These are phyloP conservation scores for Musa beccarii DNA, from an alignment of 176 grass and related monocot species.

Conservation along the genomic window DNA sequence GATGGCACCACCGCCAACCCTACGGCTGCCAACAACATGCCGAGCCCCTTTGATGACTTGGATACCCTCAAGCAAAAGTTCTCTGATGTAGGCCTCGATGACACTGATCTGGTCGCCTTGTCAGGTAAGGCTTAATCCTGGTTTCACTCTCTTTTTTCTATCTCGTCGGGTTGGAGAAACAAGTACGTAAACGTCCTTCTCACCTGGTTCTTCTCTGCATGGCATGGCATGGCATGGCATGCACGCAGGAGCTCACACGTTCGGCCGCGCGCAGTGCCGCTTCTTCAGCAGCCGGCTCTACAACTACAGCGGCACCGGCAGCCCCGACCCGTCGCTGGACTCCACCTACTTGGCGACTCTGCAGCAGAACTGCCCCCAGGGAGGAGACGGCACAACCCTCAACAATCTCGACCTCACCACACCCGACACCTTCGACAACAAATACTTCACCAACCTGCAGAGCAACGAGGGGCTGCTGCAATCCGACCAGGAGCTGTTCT, in stretches of 20 bases:
- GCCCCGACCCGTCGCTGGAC: neutral
- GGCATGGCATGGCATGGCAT: no score
- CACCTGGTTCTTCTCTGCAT: no score
- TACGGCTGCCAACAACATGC: neutral
- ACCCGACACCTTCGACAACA: neutral
- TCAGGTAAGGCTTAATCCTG: neutral
- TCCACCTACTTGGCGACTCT: neutral
- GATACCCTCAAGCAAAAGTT: neutral
- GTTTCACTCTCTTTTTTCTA: no score
- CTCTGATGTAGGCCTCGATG: neutral
- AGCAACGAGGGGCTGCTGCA: neutral
- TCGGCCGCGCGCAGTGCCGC: neutral
- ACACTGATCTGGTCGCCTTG: neutral
- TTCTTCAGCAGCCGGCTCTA: neutral
- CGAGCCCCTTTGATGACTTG: neutral
- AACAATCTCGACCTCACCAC: neutral
- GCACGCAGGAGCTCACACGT: slow-evolving; percentile 4
- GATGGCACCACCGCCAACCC: slow-evolving; percentile 3
- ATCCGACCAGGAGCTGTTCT: neutral
- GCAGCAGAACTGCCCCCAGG: slow-evolving; percentile 1
- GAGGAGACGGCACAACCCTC: neutral
- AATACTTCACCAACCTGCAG: slow-evolving; percentile 2
- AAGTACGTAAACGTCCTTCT: no score
- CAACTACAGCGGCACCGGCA: slow-evolving; percentile 2
- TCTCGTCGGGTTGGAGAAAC: no score